A percentile compares a stretch with the other conserved stretches of the same genome.
These are phyloP conservation scores for Bremia lactucae DNA, from an alignment of 352 stramenopile species.

Conservation along the genomic window DNA sequence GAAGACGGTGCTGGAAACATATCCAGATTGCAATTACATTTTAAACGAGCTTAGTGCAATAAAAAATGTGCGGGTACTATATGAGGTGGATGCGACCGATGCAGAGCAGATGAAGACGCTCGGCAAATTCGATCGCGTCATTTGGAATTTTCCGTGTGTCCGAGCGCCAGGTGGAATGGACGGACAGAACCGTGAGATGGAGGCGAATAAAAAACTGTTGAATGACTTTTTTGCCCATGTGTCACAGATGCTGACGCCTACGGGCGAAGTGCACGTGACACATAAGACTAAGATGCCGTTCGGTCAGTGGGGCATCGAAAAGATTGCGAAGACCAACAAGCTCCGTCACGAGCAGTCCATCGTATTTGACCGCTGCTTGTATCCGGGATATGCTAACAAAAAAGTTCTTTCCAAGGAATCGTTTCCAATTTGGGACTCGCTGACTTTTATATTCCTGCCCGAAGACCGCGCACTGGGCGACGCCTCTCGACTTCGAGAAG, in stretches of 20 bases:
- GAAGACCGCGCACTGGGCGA: slow-evolving; percentile 12
- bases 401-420: slow-evolving; percentile 92
- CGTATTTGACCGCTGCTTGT: slow-evolving; percentile 89
- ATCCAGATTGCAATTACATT: slow-evolving; percentile 82
- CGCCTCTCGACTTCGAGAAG: too few relatives aligned
- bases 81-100: slow-evolving; percentile 88
- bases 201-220: slow-evolving; percentile 89
- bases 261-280: slow-evolving; percentile 88
- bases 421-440: slow-evolving; percentile 94
- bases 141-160: slow-evolving; percentile 96
- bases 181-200: slow-evolving; percentile 94
- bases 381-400: slow-evolving; percentile 91
- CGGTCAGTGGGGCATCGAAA: slow-evolving; percentile 77
- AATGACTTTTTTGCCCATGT: slow-evolving; percentile 82
- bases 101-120: slow-evolving; percentile 58
- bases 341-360: slow-evolving; percentile 62
- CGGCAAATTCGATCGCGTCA: slow-evolving; percentile 83
- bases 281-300: slow-evolving; percentile 94
- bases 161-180: slow-evolving; percentile 85
- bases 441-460: slow-evolving; percentile 88
- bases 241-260: slow-evolving; percentile 27
- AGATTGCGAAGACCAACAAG: slow-evolving; percentile 37
- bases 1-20: slow-evolving; percentile 81
- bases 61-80: slow-evolving; percentile 56
- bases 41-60: slow-evolving; percentile 54